Conservation (phyloP, 2,329 filamentous ascomycete genomes). For the Trichoderma breve region DNA sequence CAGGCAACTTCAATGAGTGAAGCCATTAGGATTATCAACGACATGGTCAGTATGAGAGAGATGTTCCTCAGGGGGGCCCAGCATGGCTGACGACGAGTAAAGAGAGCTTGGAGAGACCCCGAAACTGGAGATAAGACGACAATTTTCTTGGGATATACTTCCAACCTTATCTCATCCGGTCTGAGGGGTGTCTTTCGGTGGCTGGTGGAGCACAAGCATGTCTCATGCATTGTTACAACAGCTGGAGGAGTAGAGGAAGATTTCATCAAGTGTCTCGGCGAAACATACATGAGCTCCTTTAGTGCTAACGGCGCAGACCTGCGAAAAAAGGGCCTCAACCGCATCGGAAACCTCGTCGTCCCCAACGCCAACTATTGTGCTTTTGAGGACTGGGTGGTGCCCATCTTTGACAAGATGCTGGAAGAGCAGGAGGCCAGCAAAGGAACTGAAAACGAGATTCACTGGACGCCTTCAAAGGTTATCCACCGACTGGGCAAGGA, state of each 20-base stretch:
- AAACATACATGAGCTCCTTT: conserved; percentile 91
- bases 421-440: conserved; percentile 85
- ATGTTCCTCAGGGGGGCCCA: background rate
- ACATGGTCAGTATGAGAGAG: conserved; percentile 67
- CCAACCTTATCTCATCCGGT: conserved; percentile 94
- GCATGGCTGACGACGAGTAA: conserved; percentile 16
- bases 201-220: conserved; percentile 87
- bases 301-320: conserved; percentile 72
- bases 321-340: conserved; percentile 83
- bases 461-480: conserved; percentile 93
- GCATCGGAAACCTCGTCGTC: conserved; percentile 93
- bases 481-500: conserved; percentile 88
- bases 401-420: conserved; percentile 91
- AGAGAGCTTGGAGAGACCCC: conserved; percentile 76
- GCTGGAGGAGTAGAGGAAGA: conserved; percentile 96
- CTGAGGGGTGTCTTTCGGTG: conserved; percentile 88
- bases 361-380: conserved; percentile 94
- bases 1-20: conserved; percentile 72
- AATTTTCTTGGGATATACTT: conserved; percentile 96
- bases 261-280: conserved; percentile 94
- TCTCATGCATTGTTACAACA: conserved; percentile 91
- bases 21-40: conserved; percentile 87
- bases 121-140: conserved; percentile 79
- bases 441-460: conserved; percentile 64
- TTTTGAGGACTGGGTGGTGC: conserved; percentile 97